Conservation (phyloP, 2,329 filamentous ascomycete genomes). For the Fusarium hainanense region DNA sequence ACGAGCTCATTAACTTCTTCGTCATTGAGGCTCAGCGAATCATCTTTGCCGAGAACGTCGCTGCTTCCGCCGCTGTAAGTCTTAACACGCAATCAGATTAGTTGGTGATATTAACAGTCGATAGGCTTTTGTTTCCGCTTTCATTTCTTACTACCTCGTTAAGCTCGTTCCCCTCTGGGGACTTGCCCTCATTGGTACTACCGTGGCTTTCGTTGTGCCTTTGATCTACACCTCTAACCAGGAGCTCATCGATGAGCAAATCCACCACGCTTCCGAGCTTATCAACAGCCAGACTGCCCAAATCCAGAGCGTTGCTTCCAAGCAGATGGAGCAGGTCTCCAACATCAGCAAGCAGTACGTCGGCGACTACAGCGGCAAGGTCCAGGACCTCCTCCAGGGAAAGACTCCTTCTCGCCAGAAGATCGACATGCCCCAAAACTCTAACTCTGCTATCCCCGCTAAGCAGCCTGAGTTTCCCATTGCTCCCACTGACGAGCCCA, state of each 20-base stretch:
- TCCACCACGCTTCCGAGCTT: slow-evolving; percentile 67
- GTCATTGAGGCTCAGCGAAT: slow-evolving; percentile 76
- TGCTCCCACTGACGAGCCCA: slow-evolving; percentile 53
- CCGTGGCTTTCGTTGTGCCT: slow-evolving; percentile 69
- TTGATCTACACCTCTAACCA: slow-evolving; percentile 75
- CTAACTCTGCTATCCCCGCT: slow-evolving; percentile 23
- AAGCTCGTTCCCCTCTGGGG: slow-evolving; percentile 79
- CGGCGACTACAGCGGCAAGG: slow-evolving; percentile 75
- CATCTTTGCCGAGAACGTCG: slow-evolving; percentile 74
- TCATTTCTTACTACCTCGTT: slow-evolving; percentile 74
- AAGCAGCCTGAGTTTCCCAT: slow-evolving; percentile 52
- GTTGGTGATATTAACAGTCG: slow-evolving; percentile 26
- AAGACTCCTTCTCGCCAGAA: slow-evolving; percentile 57
- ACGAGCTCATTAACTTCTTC: slow-evolving; percentile 78
- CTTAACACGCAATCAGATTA: slow-evolving; percentile 16
- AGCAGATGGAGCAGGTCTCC: slow-evolving; percentile 72
- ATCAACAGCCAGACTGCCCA: slow-evolving; percentile 72
- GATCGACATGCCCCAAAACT: slow-evolving; percentile 51
- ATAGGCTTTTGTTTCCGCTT: slow-evolving; percentile 69
- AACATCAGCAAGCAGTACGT: slow-evolving; percentile 74
- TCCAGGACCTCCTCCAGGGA: slow-evolving; percentile 70
- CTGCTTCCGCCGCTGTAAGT: slow-evolving; percentile 69
- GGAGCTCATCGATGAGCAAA: slow-evolving; percentile 73
- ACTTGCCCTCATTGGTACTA: slow-evolving; percentile 69
- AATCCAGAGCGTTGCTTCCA: slow-evolving; percentile 69